These are phyloP conservation scores for Skeletonema marinoi DNA, from an alignment of 108 stramenopile species.

Conservation along the genomic window DNA sequence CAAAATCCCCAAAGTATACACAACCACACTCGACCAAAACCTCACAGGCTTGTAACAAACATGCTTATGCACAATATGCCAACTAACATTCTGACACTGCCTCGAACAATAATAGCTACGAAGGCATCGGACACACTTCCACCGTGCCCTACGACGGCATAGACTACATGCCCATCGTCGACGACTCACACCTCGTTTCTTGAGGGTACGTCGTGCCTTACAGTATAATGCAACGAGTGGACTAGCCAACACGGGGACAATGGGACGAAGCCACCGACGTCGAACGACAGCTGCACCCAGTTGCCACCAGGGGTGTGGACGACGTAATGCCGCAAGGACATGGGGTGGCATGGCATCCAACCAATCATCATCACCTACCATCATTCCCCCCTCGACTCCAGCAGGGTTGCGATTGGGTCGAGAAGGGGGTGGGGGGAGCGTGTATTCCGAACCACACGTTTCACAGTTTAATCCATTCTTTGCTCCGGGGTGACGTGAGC, in stretches of 20 bases:
- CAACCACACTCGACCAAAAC: conserved; percentile 74
- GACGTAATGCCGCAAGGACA: conserved; percentile 80
- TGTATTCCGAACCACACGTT: conserved; percentile 80
- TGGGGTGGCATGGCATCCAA: conserved; percentile 92
- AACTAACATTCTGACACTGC: conserved; percentile 92
- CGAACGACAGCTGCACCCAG: conserved; percentile 77
- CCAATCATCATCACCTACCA: conserved; percentile 77
- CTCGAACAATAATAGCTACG: conserved; percentile 89
- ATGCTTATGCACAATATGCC: conserved; percentile 94
- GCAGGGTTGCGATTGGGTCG: conserved; percentile 44
- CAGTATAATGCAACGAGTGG: conserved; percentile 88
- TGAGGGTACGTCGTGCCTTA: conserved; percentile 75
- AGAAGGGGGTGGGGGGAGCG: conserved; percentile 85
- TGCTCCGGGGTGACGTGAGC: conserved; percentile 85
- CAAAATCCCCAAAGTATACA: conserved; percentile 58
- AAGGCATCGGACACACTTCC: conserved; percentile 93
- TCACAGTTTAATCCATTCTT: conserved; percentile 79
- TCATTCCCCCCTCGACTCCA: conserved; percentile 27
- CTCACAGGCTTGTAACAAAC: conserved; percentile 90
- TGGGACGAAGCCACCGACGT: conserved; percentile 70
- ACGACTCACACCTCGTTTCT: conserved; percentile 85
- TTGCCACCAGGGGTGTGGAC: conserved; percentile 87
- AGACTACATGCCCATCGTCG: conserved; percentile 92
- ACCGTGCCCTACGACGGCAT: conserved; percentile 82
- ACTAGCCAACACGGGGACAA: conserved; percentile 80